Base-by-base conservation (phyloP, 257 asterid genomes). In the Parsonsia alboflavescens region DNA sequence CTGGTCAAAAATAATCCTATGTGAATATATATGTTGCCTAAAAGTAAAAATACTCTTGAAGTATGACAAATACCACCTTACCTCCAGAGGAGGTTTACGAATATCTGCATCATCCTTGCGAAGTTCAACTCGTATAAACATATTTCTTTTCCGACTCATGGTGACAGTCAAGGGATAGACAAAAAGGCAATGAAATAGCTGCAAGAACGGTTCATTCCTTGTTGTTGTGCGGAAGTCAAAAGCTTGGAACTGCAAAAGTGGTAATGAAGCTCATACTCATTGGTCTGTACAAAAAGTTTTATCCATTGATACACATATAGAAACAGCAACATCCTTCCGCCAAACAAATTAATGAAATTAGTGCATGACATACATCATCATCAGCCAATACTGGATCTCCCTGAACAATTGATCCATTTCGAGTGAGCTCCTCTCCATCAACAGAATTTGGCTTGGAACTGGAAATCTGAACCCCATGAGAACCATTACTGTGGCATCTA, bases 181-280 rank as follows among this genome's bases (percentile, higher is more conserved):
- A 89, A 92, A 95, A 69, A 95, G 97, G 85, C 97, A 92, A 83
- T 95, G 99, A 80, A 95, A 95, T 82, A 87, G 98, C 85, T 92
- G 97, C 87, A 91, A 84, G 89, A 90, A 95, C 50, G 99, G 99
- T 82, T 95, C 98, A 66, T 92, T 95, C 88, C 98, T 95, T 62
- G 96, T 89, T 21, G 96, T 92, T 54, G 91, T 87, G 82, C 98
- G 96, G 76, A 95, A 95, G 89, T 95, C 99, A 82, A 95, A 95
- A 57, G 99, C 98, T 83, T 92, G 96, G 84, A 90, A 89, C 99
- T 95, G 96, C 41, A 78, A 79, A 86, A 61, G 50, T 71, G 73
- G 45, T 64, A 64, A 71, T 39, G 16, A 33, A 69, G 63, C 64
- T 69, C 54, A 62, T 41, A 59, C 39, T 82, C 30, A 48, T 79